A percentile compares a stretch with the other conserved stretches of the same genome.
phyloP scores from a whole-genome alignment of 106 monocot species.

The Alisma plantagoaquatica region DNA sequence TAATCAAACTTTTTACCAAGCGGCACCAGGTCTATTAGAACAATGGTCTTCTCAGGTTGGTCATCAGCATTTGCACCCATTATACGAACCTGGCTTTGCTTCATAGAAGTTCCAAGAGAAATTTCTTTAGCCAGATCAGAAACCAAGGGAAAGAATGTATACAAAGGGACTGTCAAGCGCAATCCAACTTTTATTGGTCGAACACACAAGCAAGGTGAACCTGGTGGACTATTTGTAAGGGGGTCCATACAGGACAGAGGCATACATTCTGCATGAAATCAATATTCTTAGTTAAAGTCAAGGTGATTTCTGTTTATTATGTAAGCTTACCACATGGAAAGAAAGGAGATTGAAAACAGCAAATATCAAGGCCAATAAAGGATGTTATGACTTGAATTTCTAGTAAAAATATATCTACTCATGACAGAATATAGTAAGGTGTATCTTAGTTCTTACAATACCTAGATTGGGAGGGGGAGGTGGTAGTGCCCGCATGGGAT shows the following conservation, averaged over 20 bases:
- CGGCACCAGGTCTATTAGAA: slow-evolving; percentile 80
- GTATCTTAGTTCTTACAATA: slow-evolving; percentile 6
- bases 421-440: too few species aligned
- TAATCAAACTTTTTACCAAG: slow-evolving; percentile 49
- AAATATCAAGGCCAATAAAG: too few species aligned
- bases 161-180: slow-evolving; percentile 45
- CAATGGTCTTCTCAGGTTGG: slow-evolving; percentile 61
- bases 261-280: slow-evolving; percentile 58
- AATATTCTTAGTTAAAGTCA: background rate
- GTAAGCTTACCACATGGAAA: background rate
- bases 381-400: too few species aligned
- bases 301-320: background rate
- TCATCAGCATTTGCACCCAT: slow-evolving; percentile 93
- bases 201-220: slow-evolving; percentile 72
- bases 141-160: slow-evolving; percentile 82
- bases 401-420: too few species aligned
- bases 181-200: slow-evolving; percentile 76
- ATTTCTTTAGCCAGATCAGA: slow-evolving; percentile 82
- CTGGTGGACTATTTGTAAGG: slow-evolving; percentile 47
- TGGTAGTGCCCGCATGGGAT: slow-evolving; percentile 35
- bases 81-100: slow-evolving; percentile 77
- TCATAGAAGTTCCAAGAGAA: slow-evolving; percentile 54
- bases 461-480: slow-evolving; percentile 84
- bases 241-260: slow-evolving; percentile 47
- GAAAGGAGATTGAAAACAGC: background rate